A percentile compares a stretch with the other conserved stretches of the same genome.
These are phyloP conservation scores for Leccinum imitatum DNA, from an alignment of 768 basidiomycete genomes.

Conservation along the genomic window DNA sequence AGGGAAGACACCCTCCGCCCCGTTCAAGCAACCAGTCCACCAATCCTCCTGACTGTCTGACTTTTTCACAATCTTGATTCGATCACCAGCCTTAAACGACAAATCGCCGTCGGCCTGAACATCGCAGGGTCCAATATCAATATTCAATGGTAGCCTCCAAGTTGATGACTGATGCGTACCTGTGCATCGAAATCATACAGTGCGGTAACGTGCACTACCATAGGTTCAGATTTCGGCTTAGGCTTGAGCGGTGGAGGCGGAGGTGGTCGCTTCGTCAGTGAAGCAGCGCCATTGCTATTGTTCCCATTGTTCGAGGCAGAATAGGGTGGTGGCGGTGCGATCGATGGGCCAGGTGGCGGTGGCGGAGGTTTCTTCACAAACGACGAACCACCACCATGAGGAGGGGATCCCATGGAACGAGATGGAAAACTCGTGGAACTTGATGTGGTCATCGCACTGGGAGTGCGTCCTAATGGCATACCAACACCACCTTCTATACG, in stretches of 20 bases:
- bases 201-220: conserved; percentile 79
- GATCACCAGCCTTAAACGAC: conserved; percentile 84
- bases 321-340: conserved; percentile 47
- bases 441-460: conserved; percentile 26
- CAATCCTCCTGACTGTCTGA: conserved; percentile 86
- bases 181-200: conserved; percentile 95
- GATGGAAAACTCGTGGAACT: conserved; percentile 28
- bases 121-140: not conserved
- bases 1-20: conserved; percentile 86
- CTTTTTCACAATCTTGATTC: conserved; percentile 86
- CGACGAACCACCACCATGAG: conserved; percentile 23
- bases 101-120: conserved; percentile 87
- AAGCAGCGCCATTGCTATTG: conserved; percentile 27
- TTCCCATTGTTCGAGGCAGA: conserved; percentile 19
- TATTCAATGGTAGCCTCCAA: not conserved
- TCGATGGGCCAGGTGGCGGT: conserved; percentile 28
- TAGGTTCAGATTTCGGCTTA: conserved; percentile 70
- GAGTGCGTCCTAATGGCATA: conserved; percentile 37
- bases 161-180: conserved; percentile 37
- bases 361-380: conserved; percentile 46
- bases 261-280: conserved; percentile 69
- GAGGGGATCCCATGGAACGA: conserved; percentile 27
- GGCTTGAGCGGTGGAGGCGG: conserved; percentile 92
- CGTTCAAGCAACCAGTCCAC: conserved; percentile 93
- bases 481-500: conserved; percentile 34